Conservation (phyloP, 495 filamentous ascomycete species). For the Mytilinidion resinicola region DNA sequence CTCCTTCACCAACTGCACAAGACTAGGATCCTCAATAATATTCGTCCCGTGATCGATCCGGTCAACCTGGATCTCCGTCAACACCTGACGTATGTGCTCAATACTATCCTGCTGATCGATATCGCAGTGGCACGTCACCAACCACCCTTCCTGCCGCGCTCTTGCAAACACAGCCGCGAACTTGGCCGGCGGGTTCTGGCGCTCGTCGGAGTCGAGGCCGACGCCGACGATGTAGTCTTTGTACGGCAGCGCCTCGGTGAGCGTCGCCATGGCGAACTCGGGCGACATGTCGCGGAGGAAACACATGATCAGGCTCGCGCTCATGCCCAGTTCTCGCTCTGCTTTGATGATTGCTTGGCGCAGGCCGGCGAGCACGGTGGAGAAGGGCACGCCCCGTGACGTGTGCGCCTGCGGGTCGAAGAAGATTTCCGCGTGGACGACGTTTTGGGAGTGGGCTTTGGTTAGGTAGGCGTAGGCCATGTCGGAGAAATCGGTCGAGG, state of each 20-base stretch:
- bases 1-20: constrained; percentile 6
- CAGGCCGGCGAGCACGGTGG: constrained; percentile 1
- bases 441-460: constrained; percentile 9
- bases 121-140: constrained; percentile 16
- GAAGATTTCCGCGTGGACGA: constrained; percentile 8
- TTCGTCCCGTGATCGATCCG: constrained; percentile 13
- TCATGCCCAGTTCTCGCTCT: constrained; percentile 7
- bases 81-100: constrained; percentile 12
- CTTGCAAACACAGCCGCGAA: constrained; percentile 7
- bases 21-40: neutral
- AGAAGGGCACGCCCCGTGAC: constrained; percentile 4
- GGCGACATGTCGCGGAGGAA: constrained; percentile 13
- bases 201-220: constrained; percentile 17
- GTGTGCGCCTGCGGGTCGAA: constrained; percentile 11
- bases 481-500: constrained; percentile 5
- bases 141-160: constrained; percentile 7
- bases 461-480: constrained; percentile 6
- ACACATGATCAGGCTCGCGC: constrained; percentile 18
- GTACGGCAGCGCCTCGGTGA: constrained; percentile 11
- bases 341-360: constrained; percentile 2
- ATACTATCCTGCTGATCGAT: constrained; percentile 10
- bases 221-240: constrained; percentile 9
- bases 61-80: neutral
- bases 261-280: constrained; percentile 7
- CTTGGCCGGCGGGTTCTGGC: constrained; percentile 8